Percentiles rank a stretch among this genome's conserved stretches.
phyloP scores from a whole-genome alignment of 1,139 yeast genomes.

The Hanseniaspora sp. region DNA sequence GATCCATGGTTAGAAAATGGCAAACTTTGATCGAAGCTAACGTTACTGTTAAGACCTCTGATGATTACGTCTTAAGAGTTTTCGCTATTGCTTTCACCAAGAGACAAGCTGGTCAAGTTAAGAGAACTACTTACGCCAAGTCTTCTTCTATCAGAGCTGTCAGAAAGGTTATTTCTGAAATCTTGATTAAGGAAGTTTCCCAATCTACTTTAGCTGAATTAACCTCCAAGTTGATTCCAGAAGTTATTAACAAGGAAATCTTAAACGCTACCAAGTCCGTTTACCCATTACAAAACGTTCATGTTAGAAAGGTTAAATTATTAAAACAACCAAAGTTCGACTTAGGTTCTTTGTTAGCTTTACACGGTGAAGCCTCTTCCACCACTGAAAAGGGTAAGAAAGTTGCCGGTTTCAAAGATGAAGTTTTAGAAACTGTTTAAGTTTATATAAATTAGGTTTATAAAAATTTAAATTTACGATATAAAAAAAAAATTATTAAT shows the following conservation, averaged over 20 bases:
- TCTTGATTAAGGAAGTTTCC: constrained; percentile 75
- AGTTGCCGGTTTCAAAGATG: constrained; percentile 83
- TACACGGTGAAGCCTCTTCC: constrained; percentile 74
- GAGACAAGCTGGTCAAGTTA: constrained; percentile 79
- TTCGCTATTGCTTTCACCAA: constrained; percentile 89
- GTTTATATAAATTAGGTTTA: constrained; percentile 19
- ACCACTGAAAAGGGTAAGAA: constrained; percentile 83
- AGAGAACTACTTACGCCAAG: constrained; percentile 87
- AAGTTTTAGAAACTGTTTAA: constrained; percentile 75
- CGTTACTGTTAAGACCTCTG: constrained; percentile 84
- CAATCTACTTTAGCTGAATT: constrained; percentile 78
- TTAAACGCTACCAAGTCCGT: constrained; percentile 75
- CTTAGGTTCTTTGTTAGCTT: constrained; percentile 75
- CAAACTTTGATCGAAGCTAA: constrained; percentile 84
- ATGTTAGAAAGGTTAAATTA: constrained; percentile 84
- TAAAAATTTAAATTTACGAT: constrained; percentile 8
- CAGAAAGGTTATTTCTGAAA: constrained; percentile 79
- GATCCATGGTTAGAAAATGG: constrained; percentile 89
- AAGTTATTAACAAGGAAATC: constrained; percentile 82
- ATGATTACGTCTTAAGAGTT: constrained; percentile 79
- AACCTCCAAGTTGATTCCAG: constrained; percentile 80
- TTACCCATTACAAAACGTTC: constrained; percentile 84
- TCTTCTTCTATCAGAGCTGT: constrained; percentile 76
- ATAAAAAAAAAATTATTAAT: not conserved
- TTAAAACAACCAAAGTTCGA: constrained; percentile 88